Conservation (phyloP, 495 filamentous ascomycete species). For the Aspergillus egyptiacus region DNA sequence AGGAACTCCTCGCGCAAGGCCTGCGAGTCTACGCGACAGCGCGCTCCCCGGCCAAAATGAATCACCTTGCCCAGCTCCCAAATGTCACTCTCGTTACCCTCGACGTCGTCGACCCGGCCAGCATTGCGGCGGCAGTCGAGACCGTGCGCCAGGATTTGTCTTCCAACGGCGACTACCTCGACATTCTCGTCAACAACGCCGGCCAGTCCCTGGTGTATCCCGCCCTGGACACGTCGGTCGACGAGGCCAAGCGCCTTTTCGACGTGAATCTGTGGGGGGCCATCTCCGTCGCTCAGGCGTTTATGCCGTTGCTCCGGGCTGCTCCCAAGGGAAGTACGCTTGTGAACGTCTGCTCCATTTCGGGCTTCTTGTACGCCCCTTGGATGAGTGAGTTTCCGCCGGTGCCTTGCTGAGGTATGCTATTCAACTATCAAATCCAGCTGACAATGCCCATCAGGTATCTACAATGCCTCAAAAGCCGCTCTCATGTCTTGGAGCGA, state of each 20-base stretch:
- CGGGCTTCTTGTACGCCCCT: constrained; percentile 26
- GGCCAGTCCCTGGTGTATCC: constrained; percentile 19
- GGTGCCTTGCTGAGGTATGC: no score
- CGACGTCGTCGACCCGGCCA: constrained; percentile 9
- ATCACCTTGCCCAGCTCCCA: constrained; percentile 10
- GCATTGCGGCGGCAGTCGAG: constrained; percentile 27
- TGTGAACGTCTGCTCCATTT: constrained; percentile 47
- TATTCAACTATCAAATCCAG: no score
- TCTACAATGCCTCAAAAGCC: constrained; percentile 50
- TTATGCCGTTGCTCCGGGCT: constrained; percentile 46
- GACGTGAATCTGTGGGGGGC: constrained; percentile 58
- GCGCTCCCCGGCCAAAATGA: constrained; percentile 24
- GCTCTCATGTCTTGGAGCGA: constrained; percentile 45
- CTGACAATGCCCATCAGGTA: neutral
- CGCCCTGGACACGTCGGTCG: constrained; percentile 45
- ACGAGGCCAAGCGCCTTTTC: constrained; percentile 48
- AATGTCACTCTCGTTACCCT: constrained; percentile 9
- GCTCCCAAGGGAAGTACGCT: constrained; percentile 41
- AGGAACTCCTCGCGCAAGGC: constrained; percentile 26
- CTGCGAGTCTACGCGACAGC: constrained; percentile 31
- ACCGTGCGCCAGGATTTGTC: constrained; percentile 15
- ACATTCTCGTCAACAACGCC: constrained; percentile 14
- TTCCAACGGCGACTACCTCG: constrained; percentile 1
- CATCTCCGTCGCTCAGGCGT: constrained; percentile 50
- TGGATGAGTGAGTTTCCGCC: constrained; percentile 4